Conservation (phyloP, 2,329 filamentous ascomycete species). For the Mycogone perniciosa region DNA sequence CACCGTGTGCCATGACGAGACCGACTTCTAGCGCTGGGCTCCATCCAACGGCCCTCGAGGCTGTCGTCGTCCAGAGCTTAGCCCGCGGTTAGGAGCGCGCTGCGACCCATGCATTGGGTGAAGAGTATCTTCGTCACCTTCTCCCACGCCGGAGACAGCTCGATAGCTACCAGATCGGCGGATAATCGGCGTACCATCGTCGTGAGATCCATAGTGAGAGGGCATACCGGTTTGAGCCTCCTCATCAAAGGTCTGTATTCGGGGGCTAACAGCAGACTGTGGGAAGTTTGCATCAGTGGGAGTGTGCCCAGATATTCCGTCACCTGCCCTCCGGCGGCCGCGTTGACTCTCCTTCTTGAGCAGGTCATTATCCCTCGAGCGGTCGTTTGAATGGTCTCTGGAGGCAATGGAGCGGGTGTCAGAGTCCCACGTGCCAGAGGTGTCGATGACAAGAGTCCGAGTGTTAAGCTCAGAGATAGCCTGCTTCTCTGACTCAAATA, state of each 20-base stretch:
- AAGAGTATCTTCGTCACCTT: slow-evolving; percentile 15
- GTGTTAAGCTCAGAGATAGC: slow-evolving; percentile 42
- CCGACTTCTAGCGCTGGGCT: slow-evolving; percentile 18
- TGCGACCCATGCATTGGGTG: slow-evolving; percentile 11
- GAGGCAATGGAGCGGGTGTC: slow-evolving; percentile 14
- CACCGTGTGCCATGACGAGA: slow-evolving; percentile 12
- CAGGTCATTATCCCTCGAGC: slow-evolving; percentile 33
- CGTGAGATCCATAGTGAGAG: slow-evolving; percentile 26
- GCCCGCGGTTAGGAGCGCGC: slow-evolving; percentile 10
- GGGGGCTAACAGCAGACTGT: slow-evolving; percentile 26
- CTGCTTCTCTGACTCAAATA: slow-evolving; percentile 33
- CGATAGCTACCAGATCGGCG: slow-evolving; percentile 8
- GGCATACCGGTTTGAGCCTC: slow-evolving; percentile 35
- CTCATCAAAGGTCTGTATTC: slow-evolving; percentile 35
- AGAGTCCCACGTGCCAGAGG: slow-evolving; percentile 19
- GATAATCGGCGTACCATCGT: slow-evolving; percentile 9
- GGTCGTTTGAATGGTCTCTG: slow-evolving; percentile 29
- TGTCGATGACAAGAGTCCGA: slow-evolving; percentile 24
- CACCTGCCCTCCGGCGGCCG: slow-evolving; percentile 44
- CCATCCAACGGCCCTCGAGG: slow-evolving; percentile 16
- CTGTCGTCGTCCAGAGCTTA: slow-evolving; percentile 12
- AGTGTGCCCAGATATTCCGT: slow-evolving; percentile 33
- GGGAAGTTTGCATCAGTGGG: slow-evolving; percentile 22
- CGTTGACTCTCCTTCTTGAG: slow-evolving; percentile 40
- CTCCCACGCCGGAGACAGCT: slow-evolving; percentile 8